Base-by-base conservation (phyloP, 2,329 filamentous ascomycete genomes). In the Alternaria arbusti region DNA sequence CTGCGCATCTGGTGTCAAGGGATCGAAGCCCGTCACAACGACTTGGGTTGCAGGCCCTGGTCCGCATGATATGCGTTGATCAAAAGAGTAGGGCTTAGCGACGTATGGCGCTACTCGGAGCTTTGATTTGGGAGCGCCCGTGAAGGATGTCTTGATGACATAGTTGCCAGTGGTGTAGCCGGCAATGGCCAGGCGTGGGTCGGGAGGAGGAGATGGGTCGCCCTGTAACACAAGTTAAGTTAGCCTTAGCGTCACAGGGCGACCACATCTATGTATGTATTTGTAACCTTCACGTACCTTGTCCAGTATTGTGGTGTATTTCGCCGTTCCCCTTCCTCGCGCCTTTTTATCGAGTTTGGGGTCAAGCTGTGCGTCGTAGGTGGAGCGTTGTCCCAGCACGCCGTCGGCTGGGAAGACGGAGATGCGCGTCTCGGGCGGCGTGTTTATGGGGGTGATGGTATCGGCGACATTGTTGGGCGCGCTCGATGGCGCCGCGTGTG, bases 11-110 rank as follows among this genome's bases (percentile, higher is more conserved):
- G 93, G 88, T 44, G 92, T 90, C 68, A 98, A 84, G 7, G 95
- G 94, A 79, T 98, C 96, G 78, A 97, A 97, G n/a, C 94, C 93
- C n/a, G 90, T 94, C 20, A 97, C 93, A 5, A 98, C 90, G 52
- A 99, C 89, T 78, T 97, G 93, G 3, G 91, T 93, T 2, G 96
- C 93, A 13, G 95, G 95, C 0, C 93, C 93, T 23, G 94, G 93
- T 0, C 94, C 95, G 71, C 96, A 89, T 3, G 95, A 97, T 5
- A 93, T 93, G 72, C 89, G 89, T 6, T 89, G 83, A 77, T 98
- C 94, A 80, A 93, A 96, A 25, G 88, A 82, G 80, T 96, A 97
- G 22, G 91, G 90, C 77, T 89, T 92, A 55, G 97, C 83, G 64
- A 91, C 90, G 81, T 97, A 97, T 1, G 91, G 91, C 26, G 91